These are phyloP conservation scores for Trichoderma oligosporum DNA, from an alignment of 2,329 filamentous ascomycete species.

Conservation along the genomic window DNA sequence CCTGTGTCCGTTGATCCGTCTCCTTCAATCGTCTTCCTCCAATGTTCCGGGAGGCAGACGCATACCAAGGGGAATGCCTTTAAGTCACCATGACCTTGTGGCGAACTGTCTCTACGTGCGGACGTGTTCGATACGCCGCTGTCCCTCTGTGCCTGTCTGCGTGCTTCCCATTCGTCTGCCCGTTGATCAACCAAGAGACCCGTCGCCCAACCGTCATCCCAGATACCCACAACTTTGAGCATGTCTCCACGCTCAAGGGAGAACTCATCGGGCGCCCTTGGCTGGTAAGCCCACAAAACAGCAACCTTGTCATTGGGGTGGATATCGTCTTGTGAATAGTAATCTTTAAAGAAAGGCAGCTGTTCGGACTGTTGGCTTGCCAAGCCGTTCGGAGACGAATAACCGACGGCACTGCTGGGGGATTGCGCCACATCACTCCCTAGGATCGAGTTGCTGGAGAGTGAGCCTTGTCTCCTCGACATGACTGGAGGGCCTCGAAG, in stretches of 20 bases:
- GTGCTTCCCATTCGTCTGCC: slow-evolving; percentile 83
- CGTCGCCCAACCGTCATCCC: slow-evolving; percentile 99
- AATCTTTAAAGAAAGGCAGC: slow-evolving; percentile 94
- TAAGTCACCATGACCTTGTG: slow-evolving; percentile 70
- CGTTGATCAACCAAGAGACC: slow-evolving; percentile 77
- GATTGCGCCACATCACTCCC: slow-evolving; percentile 69
- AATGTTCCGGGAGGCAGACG: slow-evolving; percentile 91
- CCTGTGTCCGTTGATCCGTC: slow-evolving; percentile 67
- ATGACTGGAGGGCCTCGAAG: slow-evolving; percentile 56
- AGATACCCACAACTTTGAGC: slow-evolving; percentile 96
- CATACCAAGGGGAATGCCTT: slow-evolving; percentile 97
- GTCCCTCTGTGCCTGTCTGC: slow-evolving; percentile 75
- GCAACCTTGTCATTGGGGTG: slow-evolving; percentile 86
- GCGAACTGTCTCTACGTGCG: slow-evolving; percentile 57
- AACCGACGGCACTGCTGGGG: slow-evolving; percentile 66
- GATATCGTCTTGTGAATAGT: slow-evolving; percentile 96
- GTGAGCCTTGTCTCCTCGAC: slow-evolving; percentile 74
- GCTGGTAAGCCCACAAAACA: slow-evolving; percentile 94
- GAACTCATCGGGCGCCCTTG: slow-evolving; percentile 89
- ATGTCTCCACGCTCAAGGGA: slow-evolving; percentile 91
- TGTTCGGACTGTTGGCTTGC: slow-evolving; percentile 93
- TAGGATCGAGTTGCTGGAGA: slow-evolving; percentile 79
- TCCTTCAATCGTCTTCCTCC: slow-evolving; percentile 93
- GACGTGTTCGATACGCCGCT: slow-evolving; percentile 88
- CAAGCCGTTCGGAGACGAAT: slow-evolving; percentile 80